phyloP scores from a whole-genome alignment of 495 filamentous ascomycete genomes.

The Achaetomiella virescens region DNA sequence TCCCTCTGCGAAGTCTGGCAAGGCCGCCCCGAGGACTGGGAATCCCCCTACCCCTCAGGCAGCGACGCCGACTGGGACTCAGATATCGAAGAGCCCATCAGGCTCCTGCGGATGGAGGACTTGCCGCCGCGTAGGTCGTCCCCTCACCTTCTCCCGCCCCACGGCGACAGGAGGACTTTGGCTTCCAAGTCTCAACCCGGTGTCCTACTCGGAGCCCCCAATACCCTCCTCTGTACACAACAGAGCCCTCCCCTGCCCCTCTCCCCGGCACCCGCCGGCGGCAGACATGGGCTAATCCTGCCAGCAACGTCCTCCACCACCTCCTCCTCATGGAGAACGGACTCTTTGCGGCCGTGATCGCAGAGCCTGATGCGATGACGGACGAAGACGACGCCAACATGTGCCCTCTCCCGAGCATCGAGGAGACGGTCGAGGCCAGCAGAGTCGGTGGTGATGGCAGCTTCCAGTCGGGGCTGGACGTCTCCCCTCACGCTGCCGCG shows the following conservation, averaged over 20 bases:
- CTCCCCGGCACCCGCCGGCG: background rate
- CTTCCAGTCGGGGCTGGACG: background rate
- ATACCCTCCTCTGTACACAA: background rate
- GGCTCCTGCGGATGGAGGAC: conserved; percentile 7
- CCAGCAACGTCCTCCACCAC: background rate
- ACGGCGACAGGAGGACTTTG: conserved; percentile 9
- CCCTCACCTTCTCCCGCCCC: conserved; percentile 6
- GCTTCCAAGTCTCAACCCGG: background rate
- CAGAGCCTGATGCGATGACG: conserved; percentile 7
- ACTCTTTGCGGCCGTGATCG: background rate
- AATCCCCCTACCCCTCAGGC: conserved; percentile 24
- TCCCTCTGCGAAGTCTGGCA: conserved; percentile 28
- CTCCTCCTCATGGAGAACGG: conserved; percentile 4
- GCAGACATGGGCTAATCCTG: background rate
- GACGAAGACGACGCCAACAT: background rate
- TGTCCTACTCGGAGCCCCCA: background rate
- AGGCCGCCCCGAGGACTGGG: conserved; percentile 27
- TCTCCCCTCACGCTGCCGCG: background rate
- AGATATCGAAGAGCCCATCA: conserved; percentile 10
- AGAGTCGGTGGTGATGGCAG: background rate
- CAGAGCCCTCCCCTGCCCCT: background rate
- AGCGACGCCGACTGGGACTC: conserved; percentile 8
- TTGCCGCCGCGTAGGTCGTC: conserved; percentile 8
- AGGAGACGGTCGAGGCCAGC: background rate
- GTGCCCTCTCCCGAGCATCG: background rate